These are phyloP conservation scores for Kurtzmaniella fragi DNA, from an alignment of 805 yeast species.

Conservation along the genomic window DNA sequence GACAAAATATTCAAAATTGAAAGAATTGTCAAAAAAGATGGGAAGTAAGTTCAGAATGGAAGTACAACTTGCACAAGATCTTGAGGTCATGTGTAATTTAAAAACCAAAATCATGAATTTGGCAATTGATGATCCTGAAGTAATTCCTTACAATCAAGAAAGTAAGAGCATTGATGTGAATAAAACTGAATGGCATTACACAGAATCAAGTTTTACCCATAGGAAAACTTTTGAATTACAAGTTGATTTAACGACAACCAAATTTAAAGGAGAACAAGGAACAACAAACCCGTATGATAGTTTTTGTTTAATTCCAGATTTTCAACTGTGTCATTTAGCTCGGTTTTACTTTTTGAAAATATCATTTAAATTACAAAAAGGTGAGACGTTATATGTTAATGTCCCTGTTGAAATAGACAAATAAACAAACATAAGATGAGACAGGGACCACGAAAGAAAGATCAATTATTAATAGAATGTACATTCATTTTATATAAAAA, in stretches of 20 bases:
- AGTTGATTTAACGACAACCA: constrained; percentile 12
- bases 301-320: constrained; percentile 31
- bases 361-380: constrained; percentile 6
- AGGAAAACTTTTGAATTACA: constrained; percentile 10
- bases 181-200: constrained; percentile 1
- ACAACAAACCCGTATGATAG: constrained; percentile 13
- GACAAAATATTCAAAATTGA: constrained; percentile 14
- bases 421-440: not conserved
- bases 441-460: too few species aligned
- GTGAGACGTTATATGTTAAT: not conserved
- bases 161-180: constrained; percentile 6
- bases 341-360: constrained; percentile 27
- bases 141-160: constrained; percentile 3
- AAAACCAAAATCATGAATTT: constrained; percentile 24
- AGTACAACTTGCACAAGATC: constrained; percentile 22
- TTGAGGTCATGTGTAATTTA: constrained; percentile 22
- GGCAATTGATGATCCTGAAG: constrained; percentile 11
- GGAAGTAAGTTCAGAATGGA: constrained; percentile 25
- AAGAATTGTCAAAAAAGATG: constrained; percentile 12
- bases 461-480: too few species aligned
- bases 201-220: constrained; percentile 7
- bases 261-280: constrained; percentile 8
- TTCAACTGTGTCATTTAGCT: constrained; percentile 30
- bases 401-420: constrained; percentile 2
- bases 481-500: too few species aligned